These are phyloP conservation scores for Filosporella fistucella DNA, from an alignment of 495 filamentous ascomycete genomes.

Conservation along the genomic window DNA sequence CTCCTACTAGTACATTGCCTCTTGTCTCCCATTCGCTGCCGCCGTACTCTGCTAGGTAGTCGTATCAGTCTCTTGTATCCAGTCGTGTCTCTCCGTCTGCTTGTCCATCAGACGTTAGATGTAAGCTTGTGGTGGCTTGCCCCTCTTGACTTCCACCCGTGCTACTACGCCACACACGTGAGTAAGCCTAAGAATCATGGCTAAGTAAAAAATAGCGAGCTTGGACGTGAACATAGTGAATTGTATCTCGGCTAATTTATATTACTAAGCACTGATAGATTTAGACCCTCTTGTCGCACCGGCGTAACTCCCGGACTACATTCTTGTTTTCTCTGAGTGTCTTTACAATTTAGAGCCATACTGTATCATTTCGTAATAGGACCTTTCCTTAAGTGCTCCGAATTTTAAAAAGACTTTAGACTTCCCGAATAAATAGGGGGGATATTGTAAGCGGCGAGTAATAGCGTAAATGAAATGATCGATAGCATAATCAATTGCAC, in stretches of 20 bases:
- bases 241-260: slow-evolving; percentile 3
- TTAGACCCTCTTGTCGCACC: slow-evolving; percentile 11
- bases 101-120: too few relatives aligned
- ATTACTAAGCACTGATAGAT: slow-evolving; percentile 4
- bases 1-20: too few relatives aligned
- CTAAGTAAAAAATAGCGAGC: slow-evolving; percentile 2
- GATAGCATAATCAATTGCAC: slow-evolving; percentile 4
- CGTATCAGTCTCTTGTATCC: too few relatives aligned
- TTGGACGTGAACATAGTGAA: slow-evolving; percentile 5
- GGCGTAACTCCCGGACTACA: slow-evolving; percentile 16
- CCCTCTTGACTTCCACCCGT: too few relatives aligned
- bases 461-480: slow-evolving; percentile 10
- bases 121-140: too few relatives aligned
- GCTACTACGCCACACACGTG: too few relatives aligned
- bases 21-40: too few relatives aligned
- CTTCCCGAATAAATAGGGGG: neutral
- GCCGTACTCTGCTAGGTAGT: too few relatives aligned
- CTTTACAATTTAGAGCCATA: slow-evolving; percentile 9
- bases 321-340: slow-evolving; percentile 12
- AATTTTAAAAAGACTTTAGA: slow-evolving; percentile 13
- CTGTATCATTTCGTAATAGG: slow-evolving; percentile 9
- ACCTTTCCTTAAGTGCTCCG: slow-evolving; percentile 16
- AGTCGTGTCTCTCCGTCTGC: too few relatives aligned
- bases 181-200: too few relatives aligned
- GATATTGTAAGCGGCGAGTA: neutral